Base-by-base conservation (phyloP, 805 yeast species). In the Candida nemodendra region DNA sequence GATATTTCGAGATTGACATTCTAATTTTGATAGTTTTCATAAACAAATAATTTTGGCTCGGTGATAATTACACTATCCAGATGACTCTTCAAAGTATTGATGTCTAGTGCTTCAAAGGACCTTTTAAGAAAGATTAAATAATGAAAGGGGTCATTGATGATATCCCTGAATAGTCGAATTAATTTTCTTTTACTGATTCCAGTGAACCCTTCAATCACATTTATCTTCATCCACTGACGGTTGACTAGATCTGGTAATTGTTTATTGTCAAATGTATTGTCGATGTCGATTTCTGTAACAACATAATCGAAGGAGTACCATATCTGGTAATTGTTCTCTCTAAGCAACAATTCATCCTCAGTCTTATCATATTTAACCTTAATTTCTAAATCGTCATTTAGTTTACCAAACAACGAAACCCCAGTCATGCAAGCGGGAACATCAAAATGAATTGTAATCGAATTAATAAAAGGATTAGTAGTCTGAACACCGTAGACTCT, bases 371-470 rank as follows among this genome's bases (percentile, higher is more conserved):
- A 91, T n/a, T 41, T 45, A 29, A 73, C 55, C 27, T 55, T 54
- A 7, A 39, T 34, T 27, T 61, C 50, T 3, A 29, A 16, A 3
- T 50, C 58, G 11, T 45, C 45, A 33, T 75, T 71, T 4, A 84
- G 48, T 53, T 89, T 82, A 0, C 81, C 81, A 63, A 91, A 91
- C 36, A 77, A 68, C 3, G 90, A 76, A 4, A 80, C 81, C 7
- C 98, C 98, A 1, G 91, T 79, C 93, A 87, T 88, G 53, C 95
- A 86, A 0, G 91, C 73, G 0, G 84, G 76, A 3, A 82, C 81
- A 51, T 85, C 95, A 64, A 87, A 63, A 59, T 90, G 95, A 8
- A 90, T 78, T 0, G 69, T 59, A 13, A 67, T 15, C 3, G 47
- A 48, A 5, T 27, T 31, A 17, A 21, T 30, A 27, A 26, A 39